These are phyloP conservation scores for Metschnikowia vanudenii DNA, from an alignment of 805 yeast species.

Conservation along the genomic window DNA sequence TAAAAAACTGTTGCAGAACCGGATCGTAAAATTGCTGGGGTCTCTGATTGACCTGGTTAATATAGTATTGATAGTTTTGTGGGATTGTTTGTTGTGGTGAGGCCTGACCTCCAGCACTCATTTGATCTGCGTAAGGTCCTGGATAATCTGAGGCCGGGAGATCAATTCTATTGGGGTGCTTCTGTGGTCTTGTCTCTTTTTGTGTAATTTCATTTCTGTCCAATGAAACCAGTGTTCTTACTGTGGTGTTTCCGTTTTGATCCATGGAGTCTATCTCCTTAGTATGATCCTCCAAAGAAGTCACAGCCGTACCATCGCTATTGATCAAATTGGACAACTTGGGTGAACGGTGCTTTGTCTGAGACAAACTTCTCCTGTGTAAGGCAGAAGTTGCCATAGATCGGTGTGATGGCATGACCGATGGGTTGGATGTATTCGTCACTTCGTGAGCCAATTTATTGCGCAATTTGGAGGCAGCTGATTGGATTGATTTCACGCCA, in stretches of 20 bases:
- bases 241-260: constrained; percentile 12
- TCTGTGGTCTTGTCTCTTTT: neutral
- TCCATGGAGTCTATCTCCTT: constrained; percentile 10
- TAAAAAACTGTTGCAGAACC: constrained; percentile 43
- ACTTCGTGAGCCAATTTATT: constrained; percentile 7
- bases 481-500: constrained; percentile 13
- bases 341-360: constrained; percentile 34
- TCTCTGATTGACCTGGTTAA: constrained; percentile 26
- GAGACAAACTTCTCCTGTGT: constrained; percentile 33
- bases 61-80: constrained; percentile 23
- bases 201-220: neutral
- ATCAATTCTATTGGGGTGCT: constrained; percentile 4
- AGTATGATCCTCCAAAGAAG: constrained; percentile 35
- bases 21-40: constrained; percentile 46
- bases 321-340: constrained; percentile 41
- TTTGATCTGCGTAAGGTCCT: constrained; percentile 1
- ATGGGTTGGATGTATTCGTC: constrained; percentile 4
- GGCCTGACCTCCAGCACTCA: constrained; percentile 8
- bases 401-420: constrained; percentile 11
- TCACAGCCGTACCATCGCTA: constrained; percentile 45
- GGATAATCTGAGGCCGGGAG: constrained; percentile 2
- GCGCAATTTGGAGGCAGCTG: constrained; percentile 9
- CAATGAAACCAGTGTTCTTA: constrained; percentile 9
- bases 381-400: constrained; percentile 17
- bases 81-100: constrained; percentile 19